Conservation (phyloP, 768 basidiomycete genomes). For the Russula sp. region DNA sequence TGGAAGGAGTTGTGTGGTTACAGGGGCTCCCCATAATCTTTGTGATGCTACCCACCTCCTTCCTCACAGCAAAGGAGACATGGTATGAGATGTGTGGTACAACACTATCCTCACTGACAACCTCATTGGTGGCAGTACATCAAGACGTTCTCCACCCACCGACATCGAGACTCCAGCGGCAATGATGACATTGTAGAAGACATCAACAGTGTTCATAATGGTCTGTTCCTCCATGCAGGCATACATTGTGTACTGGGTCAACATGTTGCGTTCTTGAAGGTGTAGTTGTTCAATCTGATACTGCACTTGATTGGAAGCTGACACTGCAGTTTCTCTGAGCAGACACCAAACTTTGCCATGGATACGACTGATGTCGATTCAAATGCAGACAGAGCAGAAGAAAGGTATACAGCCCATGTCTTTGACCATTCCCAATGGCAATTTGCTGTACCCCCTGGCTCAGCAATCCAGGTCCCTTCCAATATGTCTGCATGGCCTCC, state of each 20-base stretch:
- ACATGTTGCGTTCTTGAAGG: background rate
- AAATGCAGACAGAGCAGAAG: background rate
- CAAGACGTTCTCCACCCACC: background rate
- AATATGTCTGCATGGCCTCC: background rate
- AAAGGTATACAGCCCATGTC: background rate
- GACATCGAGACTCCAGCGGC: background rate
- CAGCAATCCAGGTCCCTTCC: background rate
- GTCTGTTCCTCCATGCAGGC: background rate
- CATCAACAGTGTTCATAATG: background rate
- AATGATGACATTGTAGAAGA: background rate
- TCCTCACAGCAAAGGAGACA: background rate
- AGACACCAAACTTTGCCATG: conserved; percentile 7
- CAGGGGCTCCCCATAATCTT: background rate
- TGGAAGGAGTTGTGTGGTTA: background rate
- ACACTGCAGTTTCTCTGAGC: background rate
- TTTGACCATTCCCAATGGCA: background rate
- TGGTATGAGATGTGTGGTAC: background rate
- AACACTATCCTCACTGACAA: background rate
- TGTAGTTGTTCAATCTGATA: background rate
- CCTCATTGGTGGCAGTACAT: background rate
- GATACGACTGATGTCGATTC: background rate
- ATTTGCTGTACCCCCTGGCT: background rate
- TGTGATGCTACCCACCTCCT: background rate
- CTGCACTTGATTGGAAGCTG: background rate
- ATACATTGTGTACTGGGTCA: background rate